Evolutionary conservation across 192 early-diverging fungal genomes (phyloP), one percentile per base, ranked within the genome.

Genomic region (Endogone sp.): DNA sequence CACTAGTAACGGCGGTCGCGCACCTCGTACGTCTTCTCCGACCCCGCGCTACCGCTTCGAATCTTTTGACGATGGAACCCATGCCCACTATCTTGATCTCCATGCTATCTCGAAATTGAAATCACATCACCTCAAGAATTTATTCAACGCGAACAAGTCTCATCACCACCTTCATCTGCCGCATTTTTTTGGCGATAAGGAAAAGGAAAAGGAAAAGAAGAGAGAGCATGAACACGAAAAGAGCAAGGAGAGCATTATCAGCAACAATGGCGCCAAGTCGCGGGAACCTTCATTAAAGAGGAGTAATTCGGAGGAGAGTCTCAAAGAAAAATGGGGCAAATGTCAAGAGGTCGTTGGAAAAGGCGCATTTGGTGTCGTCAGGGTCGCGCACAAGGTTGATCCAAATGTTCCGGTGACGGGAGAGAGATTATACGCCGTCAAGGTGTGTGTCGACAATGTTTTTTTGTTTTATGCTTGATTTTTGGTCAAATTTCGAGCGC

Each of bases 371-470:
- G 80, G 80, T 25, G 62, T 82, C 20, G 80, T 82, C 0, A 65
- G 77, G 20, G 64, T 82, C 54, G 69, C 73, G n/a, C 73, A 77
- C 37, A 81, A 81, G 65, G 62, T 44, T 30, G 77, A 74, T 28
- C 60, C 62, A 13, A 63, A 56, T 56, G 72, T 71, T 6, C 68
- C 71, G 4, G 64, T 29, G n/a, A 60, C 56, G 0, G 70, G 66
- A 24, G 76, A 81, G 64, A 66, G 67, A 24, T 64, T 82, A 2
- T 82, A 76, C 70, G 80, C 80, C 27, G 77, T 82, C 61, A 82
- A 82, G 70, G 80, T 81, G 69, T 64, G 58, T 60, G 23, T 58
- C 25, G 68, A 71, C 24, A 67, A 67, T 21, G 3, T 16, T 64
- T 26, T 20, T 58, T 25, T 23, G 22, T 21, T 32, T 49, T 65